Percentiles rank a stretch among this genome's conserved stretches.
Evolutionary conservation across 2,329 filamentous ascomycete genomes (phyloP).

Genomic region (Claviceps sp.): DNA sequence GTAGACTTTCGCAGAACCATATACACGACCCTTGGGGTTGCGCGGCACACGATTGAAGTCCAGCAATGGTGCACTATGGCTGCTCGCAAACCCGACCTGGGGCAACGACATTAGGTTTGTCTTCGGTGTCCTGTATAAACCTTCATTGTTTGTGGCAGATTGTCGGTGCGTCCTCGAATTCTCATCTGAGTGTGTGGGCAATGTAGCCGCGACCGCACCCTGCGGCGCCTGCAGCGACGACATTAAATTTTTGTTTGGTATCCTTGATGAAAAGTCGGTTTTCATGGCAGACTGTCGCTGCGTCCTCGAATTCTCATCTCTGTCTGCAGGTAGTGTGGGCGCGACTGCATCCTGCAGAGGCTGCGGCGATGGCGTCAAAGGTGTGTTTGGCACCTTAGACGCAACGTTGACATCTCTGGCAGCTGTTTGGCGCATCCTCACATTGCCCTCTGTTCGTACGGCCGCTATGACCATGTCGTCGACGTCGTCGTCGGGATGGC

Average conservation of each 20-base stretch:
- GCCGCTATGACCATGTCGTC: neutral
- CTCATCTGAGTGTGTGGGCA: neutral
- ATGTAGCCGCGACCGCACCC: neutral
- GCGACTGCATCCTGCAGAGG: too few relatives aligned
- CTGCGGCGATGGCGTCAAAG: too few relatives aligned
- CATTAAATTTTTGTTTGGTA: too few relatives aligned
- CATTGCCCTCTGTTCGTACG: neutral
- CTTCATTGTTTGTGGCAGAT: neutral
- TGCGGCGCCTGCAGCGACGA: too few relatives aligned
- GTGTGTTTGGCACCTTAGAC: neutral
- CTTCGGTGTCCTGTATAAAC: neutral
- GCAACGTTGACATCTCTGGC: too few relatives aligned
- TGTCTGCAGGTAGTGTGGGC: too few relatives aligned
- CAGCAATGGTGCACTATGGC: neutral
- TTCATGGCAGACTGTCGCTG: too few relatives aligned
- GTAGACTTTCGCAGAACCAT: constrained; percentile 7
- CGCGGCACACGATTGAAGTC: neutral
- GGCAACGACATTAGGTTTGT: neutral
- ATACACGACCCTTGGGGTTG: neutral
- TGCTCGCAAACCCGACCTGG: neutral
- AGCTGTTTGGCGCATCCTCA: neutral
- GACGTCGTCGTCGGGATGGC: neutral
- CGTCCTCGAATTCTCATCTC: too few relatives aligned
- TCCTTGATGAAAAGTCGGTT: too few relatives aligned
- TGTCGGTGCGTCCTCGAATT: neutral